Conservation (phyloP, 2,329 filamentous ascomycete species). For the Aspergillus sp. region DNA sequence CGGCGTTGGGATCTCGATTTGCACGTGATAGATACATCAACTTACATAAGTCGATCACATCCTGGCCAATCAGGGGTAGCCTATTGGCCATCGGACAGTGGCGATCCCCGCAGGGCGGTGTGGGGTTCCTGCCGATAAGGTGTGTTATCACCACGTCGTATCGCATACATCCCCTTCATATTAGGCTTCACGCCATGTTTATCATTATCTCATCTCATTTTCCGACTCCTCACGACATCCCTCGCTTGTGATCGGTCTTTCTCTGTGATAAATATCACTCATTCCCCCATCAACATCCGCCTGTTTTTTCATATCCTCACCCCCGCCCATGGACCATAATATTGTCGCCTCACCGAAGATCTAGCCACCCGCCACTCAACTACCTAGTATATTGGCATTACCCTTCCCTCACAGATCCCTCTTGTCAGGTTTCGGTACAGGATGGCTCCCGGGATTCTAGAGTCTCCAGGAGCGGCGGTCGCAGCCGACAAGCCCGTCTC, state of each 20-base stretch:
- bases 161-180: background rate
- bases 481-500: conserved; percentile 43
- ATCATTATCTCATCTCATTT: background rate
- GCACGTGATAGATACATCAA: conserved; percentile 3
- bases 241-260: background rate
- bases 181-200: background rate
- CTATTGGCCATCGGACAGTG: conserved; percentile 28
- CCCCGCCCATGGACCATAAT: background rate
- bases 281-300: background rate
- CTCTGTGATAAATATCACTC: background rate
- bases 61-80: conserved; percentile 1
- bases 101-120: conserved; percentile 33
- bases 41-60: background rate
- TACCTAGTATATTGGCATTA: background rate
- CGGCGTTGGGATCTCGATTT: background rate
- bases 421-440: conserved; percentile 6
- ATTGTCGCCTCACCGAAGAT: background rate
- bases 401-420: background rate
- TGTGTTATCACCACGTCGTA: background rate
- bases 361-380: background rate
- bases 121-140: background rate
- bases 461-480: conserved; percentile 45
- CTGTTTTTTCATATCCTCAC: background rate
- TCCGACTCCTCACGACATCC: background rate
- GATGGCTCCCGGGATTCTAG: conserved; percentile 60